These are phyloP conservation scores for Coleophoma cylindrospora DNA, from an alignment of 2,329 filamentous ascomycete genomes.

Conservation along the genomic window DNA sequence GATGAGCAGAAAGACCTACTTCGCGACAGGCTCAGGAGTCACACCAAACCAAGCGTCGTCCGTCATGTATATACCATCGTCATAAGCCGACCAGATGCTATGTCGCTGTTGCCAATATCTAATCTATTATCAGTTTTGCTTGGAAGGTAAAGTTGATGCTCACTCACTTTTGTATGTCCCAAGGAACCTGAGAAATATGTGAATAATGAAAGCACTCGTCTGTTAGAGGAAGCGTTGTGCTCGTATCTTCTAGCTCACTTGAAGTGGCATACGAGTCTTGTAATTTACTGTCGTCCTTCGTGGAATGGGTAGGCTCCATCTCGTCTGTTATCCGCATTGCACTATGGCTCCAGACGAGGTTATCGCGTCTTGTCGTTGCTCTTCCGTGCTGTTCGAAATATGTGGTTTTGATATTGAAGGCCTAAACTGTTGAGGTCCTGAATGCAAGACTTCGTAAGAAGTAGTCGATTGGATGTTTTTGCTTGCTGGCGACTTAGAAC, in stretches of 20 bases:
- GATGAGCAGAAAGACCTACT: constrained; percentile 43
- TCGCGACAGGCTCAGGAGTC: constrained; percentile 86
- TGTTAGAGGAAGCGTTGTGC: constrained; percentile 38
- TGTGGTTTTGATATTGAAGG: no score
- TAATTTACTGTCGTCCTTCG: neutral
- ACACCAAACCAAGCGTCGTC: constrained; percentile 96
- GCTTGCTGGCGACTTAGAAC: no score
- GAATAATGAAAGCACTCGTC: constrained; percentile 73
- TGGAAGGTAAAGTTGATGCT: neutral
- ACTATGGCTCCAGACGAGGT: no score
- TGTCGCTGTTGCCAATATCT: constrained; percentile 92
- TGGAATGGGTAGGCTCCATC: neutral
- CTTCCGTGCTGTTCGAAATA: no score
- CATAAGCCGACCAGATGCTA: constrained; percentile 81
- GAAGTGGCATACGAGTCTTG: neutral
- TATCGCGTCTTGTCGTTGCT: no score
- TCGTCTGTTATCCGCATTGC: no score
- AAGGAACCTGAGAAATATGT: constrained; percentile 65
- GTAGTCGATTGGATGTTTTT: no score
- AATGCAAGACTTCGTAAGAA: no score
- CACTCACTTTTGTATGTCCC: constrained; percentile 76
- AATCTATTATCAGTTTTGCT: neutral
- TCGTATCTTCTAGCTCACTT: neutral
- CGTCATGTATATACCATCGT: constrained; percentile 85
- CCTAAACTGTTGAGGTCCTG: no score